Evolutionary conservation across 345 rosid genomes (phyloP).

Genomic region (Litchi chinensis): DNA sequence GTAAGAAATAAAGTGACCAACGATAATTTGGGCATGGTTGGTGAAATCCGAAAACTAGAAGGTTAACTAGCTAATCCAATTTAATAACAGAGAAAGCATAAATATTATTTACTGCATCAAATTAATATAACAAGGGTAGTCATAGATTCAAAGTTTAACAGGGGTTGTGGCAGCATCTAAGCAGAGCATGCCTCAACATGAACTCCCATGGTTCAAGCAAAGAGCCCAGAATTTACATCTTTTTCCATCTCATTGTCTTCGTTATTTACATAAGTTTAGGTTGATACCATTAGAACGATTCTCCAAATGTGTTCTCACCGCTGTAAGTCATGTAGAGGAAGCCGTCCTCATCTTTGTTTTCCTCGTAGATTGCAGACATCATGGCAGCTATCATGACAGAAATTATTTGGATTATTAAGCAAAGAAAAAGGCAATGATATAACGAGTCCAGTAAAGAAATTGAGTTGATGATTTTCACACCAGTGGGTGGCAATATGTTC

Average conservation of each 20-base stretch:
- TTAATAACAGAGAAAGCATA: not conserved
- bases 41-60: not conserved
- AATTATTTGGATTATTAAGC: not conserved
- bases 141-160: not conserved
- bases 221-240: constrained; percentile 23
- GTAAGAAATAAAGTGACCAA: not conserved
- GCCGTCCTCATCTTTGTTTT: constrained; percentile 70
- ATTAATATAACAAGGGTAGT: not conserved
- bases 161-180: not conserved
- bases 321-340: constrained; percentile 76
- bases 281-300: constrained; percentile 14
- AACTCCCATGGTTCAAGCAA: constrained; percentile 10
- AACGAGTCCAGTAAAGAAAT: not conserved
- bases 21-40: not conserved
- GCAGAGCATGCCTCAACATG: constrained; percentile 13
- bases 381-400: constrained; percentile 47
- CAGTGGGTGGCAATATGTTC: constrained; percentile 65
- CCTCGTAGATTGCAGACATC: constrained; percentile 71
- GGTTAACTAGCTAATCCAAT: not conserved
- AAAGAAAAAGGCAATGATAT: not conserved
- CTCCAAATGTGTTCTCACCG: constrained; percentile 69
- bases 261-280: constrained; percentile 5
- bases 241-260: not conserved
- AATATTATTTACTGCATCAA: constrained; percentile 15
- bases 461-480: constrained; percentile 25